Evolutionary conservation across 2,329 filamentous ascomycete species (phyloP).

Genomic region (Xylaria sp.): DNA sequence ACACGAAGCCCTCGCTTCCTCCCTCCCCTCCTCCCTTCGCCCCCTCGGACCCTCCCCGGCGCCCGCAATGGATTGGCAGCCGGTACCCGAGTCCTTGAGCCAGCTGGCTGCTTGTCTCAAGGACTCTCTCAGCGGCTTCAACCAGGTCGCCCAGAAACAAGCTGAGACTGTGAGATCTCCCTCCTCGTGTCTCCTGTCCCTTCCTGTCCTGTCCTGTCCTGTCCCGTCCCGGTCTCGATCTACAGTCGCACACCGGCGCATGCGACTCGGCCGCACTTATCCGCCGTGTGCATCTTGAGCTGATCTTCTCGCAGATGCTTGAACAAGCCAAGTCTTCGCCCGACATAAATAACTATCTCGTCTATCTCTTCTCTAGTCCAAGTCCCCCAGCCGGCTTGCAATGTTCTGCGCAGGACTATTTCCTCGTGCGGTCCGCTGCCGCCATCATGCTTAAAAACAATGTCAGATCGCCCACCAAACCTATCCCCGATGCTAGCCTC

Average conservation of each 20-base stretch:
- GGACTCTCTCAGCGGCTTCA: constrained; percentile 87
- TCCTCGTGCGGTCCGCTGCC: constrained; percentile 82
- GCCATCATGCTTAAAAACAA: constrained; percentile 97
- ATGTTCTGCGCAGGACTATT: constrained; percentile 66
- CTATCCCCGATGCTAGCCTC: constrained; percentile 75
- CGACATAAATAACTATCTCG: constrained; percentile 96
- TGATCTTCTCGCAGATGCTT: constrained; percentile 73
- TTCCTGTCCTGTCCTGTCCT: constrained; percentile 25
- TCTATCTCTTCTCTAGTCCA: constrained; percentile 81
- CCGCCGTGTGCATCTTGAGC: constrained; percentile 14
- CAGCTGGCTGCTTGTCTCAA: constrained; percentile 89
- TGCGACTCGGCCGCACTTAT: neutral
- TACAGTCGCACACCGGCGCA: constrained; percentile 30
- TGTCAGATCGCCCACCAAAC: constrained; percentile 75
- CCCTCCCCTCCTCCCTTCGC: neutral
- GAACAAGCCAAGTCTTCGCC: constrained; percentile 84
- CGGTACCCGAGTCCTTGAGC: constrained; percentile 81
- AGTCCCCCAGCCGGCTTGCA: constrained; percentile 65
- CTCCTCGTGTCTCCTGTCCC: constrained; percentile 15
- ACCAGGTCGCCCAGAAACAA: constrained; percentile 82
- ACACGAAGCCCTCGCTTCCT: neutral
- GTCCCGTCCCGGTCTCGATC: neutral
- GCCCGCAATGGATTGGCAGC: constrained; percentile 86
- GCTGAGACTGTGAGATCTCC: constrained; percentile 76
- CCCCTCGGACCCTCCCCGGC: constrained; percentile 22